Conservation (phyloP, 176 grass and related monocot species). For the Musa troglodytarum region DNA sequence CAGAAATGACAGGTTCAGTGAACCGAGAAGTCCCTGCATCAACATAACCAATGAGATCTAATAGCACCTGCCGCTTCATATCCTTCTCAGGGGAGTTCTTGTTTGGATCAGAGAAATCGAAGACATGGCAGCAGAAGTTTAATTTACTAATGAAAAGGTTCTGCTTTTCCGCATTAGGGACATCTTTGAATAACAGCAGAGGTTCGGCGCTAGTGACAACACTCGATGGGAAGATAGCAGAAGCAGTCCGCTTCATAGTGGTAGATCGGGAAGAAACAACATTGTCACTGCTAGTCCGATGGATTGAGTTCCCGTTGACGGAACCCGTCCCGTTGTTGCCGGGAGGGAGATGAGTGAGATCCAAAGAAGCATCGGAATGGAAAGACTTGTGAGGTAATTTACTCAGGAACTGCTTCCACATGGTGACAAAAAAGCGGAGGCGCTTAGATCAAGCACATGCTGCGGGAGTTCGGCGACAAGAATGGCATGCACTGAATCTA, state of each 20-base stretch:
- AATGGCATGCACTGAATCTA: slow-evolving; percentile 1
- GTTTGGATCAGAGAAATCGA: slow-evolving; percentile 73
- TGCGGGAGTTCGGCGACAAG: not conserved
- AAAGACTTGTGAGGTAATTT: slow-evolving; percentile 83
- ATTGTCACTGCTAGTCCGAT: slow-evolving; percentile 16
- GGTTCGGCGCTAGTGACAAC: not conserved
- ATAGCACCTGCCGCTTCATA: slow-evolving; percentile 62
- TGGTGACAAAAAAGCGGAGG: slow-evolving; percentile 11
- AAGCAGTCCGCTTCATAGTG: not conserved
- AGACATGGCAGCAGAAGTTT: slow-evolving; percentile 53
- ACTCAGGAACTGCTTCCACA: slow-evolving; percentile 88
- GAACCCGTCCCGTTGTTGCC: slow-evolving; percentile 8
- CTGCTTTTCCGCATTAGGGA: slow-evolving; percentile 35
- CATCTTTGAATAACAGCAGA: slow-evolving; percentile 24
- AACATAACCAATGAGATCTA: slow-evolving; percentile 58
- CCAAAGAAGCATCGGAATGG: slow-evolving; percentile 30
- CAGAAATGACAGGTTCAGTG: slow-evolving; percentile 62
- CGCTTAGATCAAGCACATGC: not conserved
- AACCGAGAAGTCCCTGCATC: slow-evolving; percentile 46
- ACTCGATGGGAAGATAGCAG: not conserved
- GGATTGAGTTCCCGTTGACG: slow-evolving; percentile 15
- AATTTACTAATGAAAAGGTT: slow-evolving; percentile 69
- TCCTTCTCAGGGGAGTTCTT: slow-evolving; percentile 75
- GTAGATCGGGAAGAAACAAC: not conserved
- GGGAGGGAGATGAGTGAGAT: slow-evolving; percentile 17